These are phyloP conservation scores for Xenoacremonium recifei DNA, from an alignment of 2,329 filamentous ascomycete genomes.

Conservation along the genomic window DNA sequence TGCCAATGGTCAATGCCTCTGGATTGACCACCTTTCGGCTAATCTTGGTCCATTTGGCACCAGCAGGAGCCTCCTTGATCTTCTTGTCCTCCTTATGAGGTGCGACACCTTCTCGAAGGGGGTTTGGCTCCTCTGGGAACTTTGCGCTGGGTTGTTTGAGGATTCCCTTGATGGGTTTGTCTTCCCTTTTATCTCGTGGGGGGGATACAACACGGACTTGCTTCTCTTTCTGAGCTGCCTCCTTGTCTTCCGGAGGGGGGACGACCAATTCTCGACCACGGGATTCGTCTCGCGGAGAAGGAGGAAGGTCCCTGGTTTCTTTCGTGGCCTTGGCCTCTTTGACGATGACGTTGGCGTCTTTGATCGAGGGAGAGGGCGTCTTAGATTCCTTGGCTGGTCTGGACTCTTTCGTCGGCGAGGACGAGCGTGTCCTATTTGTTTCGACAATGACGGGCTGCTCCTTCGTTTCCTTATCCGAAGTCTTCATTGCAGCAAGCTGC, in stretches of 20 bases:
- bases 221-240: too few relatives aligned
- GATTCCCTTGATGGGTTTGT: constrained; percentile 77
- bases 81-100: constrained; percentile 87
- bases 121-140: constrained; percentile 84
- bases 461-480: constrained; percentile 20
- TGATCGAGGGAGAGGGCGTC: constrained; percentile 7
- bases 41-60: constrained; percentile 92
- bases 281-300: constrained; percentile 29
- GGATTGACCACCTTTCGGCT: constrained; percentile 86
- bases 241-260: constrained; percentile 17
- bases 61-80: constrained; percentile 67
- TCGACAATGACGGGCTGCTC: constrained; percentile 18
- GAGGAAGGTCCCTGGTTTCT: constrained; percentile 10
- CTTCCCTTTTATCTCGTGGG: constrained; percentile 60
- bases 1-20: constrained; percentile 78
- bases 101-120: constrained; percentile 84
- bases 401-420: constrained; percentile 16
- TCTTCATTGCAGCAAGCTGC: constrained; percentile 44
- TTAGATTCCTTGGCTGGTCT: constrained; percentile 12
- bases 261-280: constrained; percentile 42
- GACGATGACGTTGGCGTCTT: constrained; percentile 9
- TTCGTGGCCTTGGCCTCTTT: constrained; percentile 7
- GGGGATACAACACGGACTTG: constrained; percentile 72
- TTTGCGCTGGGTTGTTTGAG: constrained; percentile 77
- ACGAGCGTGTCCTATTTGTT: constrained; percentile 26